Conservation (phyloP, 2,329 filamentous ascomycete species). For the Chaetomium olivaceum region DNA sequence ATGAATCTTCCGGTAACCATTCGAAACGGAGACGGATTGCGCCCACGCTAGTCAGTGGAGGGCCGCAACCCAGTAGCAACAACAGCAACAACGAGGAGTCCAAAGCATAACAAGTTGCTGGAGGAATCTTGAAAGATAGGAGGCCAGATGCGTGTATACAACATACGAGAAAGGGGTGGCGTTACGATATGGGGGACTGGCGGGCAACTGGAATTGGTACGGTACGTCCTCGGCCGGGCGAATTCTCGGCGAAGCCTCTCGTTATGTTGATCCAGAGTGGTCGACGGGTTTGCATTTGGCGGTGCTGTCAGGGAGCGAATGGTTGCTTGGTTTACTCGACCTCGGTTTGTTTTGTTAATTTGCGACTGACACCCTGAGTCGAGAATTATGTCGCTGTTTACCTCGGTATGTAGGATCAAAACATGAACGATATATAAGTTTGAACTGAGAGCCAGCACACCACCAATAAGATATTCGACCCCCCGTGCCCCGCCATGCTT, state of each 20-base stretch:
- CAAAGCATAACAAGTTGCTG: constrained; percentile 1
- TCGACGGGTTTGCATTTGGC: not conserved
- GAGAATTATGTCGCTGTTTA: not conserved
- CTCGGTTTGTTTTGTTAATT: not conserved
- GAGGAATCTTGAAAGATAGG: not conserved
- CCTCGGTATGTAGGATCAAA: constrained; percentile 5
- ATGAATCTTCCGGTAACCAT: constrained; percentile 48
- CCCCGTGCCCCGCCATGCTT: not conserved
- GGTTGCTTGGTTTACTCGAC: not conserved
- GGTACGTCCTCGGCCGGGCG: not conserved
- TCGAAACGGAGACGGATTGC: constrained; percentile 71
- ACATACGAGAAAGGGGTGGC: constrained; percentile 10
- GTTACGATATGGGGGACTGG: constrained; percentile 2
- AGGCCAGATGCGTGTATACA: constrained; percentile 7
- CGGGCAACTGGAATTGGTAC: not conserved
- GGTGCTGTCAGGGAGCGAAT: constrained; percentile 4
- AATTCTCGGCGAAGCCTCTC: not conserved
- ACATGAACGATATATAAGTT: not conserved
- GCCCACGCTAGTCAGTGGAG: constrained; percentile 57
- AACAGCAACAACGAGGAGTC: constrained; percentile 3
- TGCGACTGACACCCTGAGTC: not conserved
- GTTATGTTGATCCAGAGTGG: not conserved
- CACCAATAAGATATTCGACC: not conserved
- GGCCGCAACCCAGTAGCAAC: not conserved
- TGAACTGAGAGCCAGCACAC: not conserved